Evolutionary conservation across 2,329 filamentous ascomycete genomes (phyloP).

Genomic region (Beauveria sp.): DNA sequence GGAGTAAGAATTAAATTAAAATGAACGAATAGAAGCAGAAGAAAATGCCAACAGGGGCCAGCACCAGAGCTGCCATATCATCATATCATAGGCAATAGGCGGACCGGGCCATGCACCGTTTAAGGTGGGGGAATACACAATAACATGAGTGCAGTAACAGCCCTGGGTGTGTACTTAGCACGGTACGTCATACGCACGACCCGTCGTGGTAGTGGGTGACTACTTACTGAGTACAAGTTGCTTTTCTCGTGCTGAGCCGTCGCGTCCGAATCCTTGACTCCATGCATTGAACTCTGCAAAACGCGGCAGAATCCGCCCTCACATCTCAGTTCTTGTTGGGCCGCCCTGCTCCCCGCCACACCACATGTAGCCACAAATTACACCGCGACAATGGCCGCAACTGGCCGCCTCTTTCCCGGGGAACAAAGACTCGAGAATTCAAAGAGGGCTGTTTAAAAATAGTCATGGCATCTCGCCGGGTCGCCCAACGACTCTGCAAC

Average conservation of each 20-base stretch:
- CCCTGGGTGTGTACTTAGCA: background rate
- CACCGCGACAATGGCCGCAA: background rate
- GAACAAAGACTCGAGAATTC: too few relatives aligned
- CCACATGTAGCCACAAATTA: background rate
- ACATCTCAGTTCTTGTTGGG: conserved; percentile 4
- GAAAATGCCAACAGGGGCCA: background rate
- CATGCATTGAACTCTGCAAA: background rate
- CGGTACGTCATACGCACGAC: background rate
- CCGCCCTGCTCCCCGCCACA: background rate
- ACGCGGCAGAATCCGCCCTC: background rate
- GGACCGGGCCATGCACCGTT: conserved; percentile 10
- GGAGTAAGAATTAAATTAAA: background rate
- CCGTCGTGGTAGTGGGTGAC: background rate
- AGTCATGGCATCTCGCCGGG: too few relatives aligned
- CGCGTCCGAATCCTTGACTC: background rate
- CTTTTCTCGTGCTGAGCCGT: background rate
- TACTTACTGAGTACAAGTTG: background rate
- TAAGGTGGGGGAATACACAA: conserved; percentile 5
- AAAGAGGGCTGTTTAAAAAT: too few relatives aligned
- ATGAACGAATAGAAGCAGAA: background rate
- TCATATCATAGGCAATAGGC: background rate
- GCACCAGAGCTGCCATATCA: background rate
- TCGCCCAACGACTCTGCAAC: too few relatives aligned
- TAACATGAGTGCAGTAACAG: background rate
- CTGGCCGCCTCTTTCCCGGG: background rate